These are phyloP conservation scores for Candida sanyaensis DNA, from an alignment of 1,139 yeast genomes.

Conservation along the genomic window DNA sequence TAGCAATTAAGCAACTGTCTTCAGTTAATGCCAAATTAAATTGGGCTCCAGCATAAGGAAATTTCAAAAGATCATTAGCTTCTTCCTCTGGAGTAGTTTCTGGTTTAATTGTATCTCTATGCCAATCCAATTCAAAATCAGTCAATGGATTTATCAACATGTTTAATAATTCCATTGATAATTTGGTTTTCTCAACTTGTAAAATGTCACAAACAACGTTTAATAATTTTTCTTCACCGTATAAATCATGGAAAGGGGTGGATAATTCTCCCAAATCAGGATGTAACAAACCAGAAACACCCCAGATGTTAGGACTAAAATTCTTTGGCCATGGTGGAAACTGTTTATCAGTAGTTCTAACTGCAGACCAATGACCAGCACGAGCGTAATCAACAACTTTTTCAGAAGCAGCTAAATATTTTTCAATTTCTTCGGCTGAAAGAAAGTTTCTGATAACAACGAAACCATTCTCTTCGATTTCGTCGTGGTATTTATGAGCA, in stretches of 20 bases:
- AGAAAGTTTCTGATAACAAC: constrained; percentile 45
- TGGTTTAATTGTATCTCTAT: constrained; percentile 55
- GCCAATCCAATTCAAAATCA: constrained; percentile 60
- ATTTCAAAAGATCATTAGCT: constrained; percentile 33
- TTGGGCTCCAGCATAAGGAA: constrained; percentile 56
- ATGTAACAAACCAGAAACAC: constrained; percentile 51
- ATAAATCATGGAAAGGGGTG: constrained; percentile 45
- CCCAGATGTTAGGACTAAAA: constrained; percentile 60
- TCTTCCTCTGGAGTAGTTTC: constrained; percentile 52
- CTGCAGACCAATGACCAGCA: constrained; percentile 53
- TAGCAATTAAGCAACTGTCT: constrained; percentile 52
- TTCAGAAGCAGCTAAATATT: constrained; percentile 41
- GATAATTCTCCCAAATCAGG: constrained; percentile 48
- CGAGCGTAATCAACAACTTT: constrained; percentile 48
- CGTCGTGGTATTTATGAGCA: constrained; percentile 25
- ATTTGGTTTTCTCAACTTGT: constrained; percentile 35
- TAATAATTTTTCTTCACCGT: constrained; percentile 44
- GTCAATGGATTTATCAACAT: constrained; percentile 59
- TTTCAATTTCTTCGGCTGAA: constrained; percentile 39
- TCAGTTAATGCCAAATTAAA: constrained; percentile 54
- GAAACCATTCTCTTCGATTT: constrained; percentile 47
- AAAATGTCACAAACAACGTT: constrained; percentile 47
- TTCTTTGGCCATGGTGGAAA: constrained; percentile 63
- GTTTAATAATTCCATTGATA: constrained; percentile 56
- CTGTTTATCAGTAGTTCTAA: constrained; percentile 56